Evolutionary conservation across 1,139 yeast genomes (phyloP).

Genomic region (Geotrichum phurueaensis): DNA sequence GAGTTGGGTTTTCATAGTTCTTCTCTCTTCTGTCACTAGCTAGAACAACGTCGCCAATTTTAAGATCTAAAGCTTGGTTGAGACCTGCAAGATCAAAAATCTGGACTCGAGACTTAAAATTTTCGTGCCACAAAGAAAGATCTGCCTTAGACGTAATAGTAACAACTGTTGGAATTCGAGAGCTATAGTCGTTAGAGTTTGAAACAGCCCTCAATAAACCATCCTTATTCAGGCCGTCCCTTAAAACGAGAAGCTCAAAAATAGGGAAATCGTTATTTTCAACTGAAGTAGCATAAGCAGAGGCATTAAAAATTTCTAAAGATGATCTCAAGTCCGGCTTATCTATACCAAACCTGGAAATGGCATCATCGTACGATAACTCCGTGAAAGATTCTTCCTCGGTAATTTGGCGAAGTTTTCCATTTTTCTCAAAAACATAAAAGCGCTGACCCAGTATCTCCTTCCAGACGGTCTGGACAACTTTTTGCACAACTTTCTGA

Average conservation of each 20-base stretch:
- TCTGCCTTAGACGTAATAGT: constrained; percentile 26
- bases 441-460: constrained; percentile 39
- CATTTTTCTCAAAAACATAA: constrained; percentile 26
- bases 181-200: constrained; percentile 46
- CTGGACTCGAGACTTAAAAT: constrained; percentile 15
- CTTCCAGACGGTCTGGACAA: constrained; percentile 55
- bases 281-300: constrained; percentile 25
- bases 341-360: constrained; percentile 77
- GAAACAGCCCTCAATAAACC: constrained; percentile 40
- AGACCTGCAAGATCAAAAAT: constrained; percentile 21
- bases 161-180: constrained; percentile 55
- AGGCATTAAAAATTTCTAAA: constrained; percentile 43
- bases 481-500: constrained; percentile 53
- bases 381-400: constrained; percentile 35
- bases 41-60: constrained; percentile 70
- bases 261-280: constrained; percentile 49
- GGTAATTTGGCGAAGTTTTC: constrained; percentile 4
- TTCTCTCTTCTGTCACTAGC: constrained; percentile 60
- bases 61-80: constrained; percentile 28
- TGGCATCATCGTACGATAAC: constrained; percentile 61
- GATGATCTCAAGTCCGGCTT: constrained; percentile 76
- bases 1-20: constrained; percentile 90
- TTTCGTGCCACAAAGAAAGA: constrained; percentile 9
- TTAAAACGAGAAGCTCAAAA: constrained; percentile 64
- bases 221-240: constrained; percentile 40